phyloP scores from a whole-genome alignment of 805 yeast species.

The Hanseniaspora guilliermondii region DNA sequence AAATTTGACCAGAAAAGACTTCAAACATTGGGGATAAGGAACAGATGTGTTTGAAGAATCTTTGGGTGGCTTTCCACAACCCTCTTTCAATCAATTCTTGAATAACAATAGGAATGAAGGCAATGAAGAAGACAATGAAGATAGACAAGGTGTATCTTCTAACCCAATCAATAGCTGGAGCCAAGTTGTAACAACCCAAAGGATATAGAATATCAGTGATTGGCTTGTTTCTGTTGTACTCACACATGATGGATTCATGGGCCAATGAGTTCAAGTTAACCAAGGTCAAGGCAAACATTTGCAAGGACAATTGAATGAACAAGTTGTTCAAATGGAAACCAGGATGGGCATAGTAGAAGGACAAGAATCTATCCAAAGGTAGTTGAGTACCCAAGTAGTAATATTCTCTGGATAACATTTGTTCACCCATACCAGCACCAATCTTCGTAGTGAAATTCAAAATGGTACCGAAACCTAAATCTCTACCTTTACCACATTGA shows the following conservation, averaged over 20 bases:
- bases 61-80: constrained; percentile 56
- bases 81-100: constrained; percentile 79
- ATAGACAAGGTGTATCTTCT: constrained; percentile 70
- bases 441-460: constrained; percentile 75
- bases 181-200: constrained; percentile 58
- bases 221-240: constrained; percentile 52
- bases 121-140: constrained; percentile 69
- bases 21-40: constrained; percentile 73
- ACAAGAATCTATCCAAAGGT: constrained; percentile 67
- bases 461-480: constrained; percentile 76
- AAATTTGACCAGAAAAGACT: constrained; percentile 70
- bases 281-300: constrained; percentile 55
- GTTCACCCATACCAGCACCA: constrained; percentile 93
- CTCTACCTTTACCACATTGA: constrained; percentile 88
- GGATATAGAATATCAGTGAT: constrained; percentile 56
- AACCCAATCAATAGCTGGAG: constrained; percentile 69
- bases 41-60: constrained; percentile 55
- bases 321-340: constrained; percentile 77
- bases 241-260: constrained; percentile 58
- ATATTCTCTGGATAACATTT: constrained; percentile 72
- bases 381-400: constrained; percentile 69
- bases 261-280: constrained; percentile 63
- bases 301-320: constrained; percentile 64
- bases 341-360: constrained; percentile 76
- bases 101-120: constrained; percentile 64